A percentile compares a stretch with the other conserved stretches of the same genome.
These are phyloP conservation scores for Kurtzmaniella fragi DNA, from an alignment of 805 yeast species.

Conservation along the genomic window DNA sequence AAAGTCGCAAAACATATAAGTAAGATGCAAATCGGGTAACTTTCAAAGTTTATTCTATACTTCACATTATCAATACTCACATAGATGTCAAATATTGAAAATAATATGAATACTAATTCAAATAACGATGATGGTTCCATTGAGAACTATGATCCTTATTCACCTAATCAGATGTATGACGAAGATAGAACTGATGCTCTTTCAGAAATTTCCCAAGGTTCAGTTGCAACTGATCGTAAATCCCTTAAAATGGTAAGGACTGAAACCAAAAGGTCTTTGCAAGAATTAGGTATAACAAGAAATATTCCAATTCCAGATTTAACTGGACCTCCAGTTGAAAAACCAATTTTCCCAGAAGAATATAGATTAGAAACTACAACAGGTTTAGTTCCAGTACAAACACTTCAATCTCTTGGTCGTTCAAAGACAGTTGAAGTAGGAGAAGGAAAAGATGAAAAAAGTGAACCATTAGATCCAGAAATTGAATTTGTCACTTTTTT, in stretches of 20 bases:
- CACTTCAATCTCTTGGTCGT: slow-evolving; percentile 67
- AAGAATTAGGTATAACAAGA: slow-evolving; percentile 56
- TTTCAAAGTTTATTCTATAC: too few species aligned
- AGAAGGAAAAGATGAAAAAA: slow-evolving; percentile 8
- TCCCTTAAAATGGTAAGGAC: slow-evolving; percentile 47
- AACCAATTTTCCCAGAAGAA: slow-evolving; percentile 88
- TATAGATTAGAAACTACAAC: slow-evolving; percentile 84
- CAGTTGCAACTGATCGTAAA: neutral
- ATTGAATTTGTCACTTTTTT: slow-evolving; percentile 82
- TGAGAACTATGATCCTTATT: neutral
- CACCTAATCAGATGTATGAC: slow-evolving; percentile 2
- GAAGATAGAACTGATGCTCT: slow-evolving; percentile 39
- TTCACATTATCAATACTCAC: too few species aligned
- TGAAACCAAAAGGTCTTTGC: slow-evolving; percentile 70
- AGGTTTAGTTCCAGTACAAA: slow-evolving; percentile 78
- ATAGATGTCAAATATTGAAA: too few species aligned
- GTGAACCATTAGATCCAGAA: slow-evolving; percentile 48
- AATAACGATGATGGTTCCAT: neutral
- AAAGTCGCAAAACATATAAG: too few species aligned
- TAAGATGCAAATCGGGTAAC: too few species aligned
- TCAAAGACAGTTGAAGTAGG: slow-evolving; percentile 9
- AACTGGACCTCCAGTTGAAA: slow-evolving; percentile 39
- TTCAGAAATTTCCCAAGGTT: slow-evolving; percentile 30
- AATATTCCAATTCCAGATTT: slow-evolving; percentile 52
- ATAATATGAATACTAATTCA: neutral